A percentile compares a stretch with the other conserved stretches of the same genome.
phyloP scores from a whole-genome alignment of 768 basidiomycete species.

The Hortiboletus flavorubellus region DNA sequence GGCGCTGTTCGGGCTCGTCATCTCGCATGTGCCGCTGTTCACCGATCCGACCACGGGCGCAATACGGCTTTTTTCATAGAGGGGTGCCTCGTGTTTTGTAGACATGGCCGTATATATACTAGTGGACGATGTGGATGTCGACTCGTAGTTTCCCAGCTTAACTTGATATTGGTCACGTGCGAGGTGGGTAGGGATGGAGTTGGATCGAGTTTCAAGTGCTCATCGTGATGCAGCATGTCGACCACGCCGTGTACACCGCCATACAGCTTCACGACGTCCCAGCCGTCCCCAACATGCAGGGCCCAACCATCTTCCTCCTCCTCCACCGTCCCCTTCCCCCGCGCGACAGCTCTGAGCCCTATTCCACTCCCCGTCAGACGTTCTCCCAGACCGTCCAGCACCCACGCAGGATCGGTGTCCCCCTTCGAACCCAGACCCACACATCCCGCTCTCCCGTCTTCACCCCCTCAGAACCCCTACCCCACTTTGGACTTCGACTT shows the following conservation, averaged over 20 bases:
- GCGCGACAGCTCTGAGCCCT: slow-evolving; percentile 2
- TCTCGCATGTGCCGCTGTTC: slow-evolving; percentile 32
- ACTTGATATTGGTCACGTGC: slow-evolving; percentile 28
- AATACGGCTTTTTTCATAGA: slow-evolving; percentile 29
- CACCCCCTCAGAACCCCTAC: neutral
- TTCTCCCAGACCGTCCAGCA: neutral
- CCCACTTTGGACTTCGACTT: neutral
- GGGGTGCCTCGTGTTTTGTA: slow-evolving; percentile 17
- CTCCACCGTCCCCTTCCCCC: slow-evolving; percentile 22
- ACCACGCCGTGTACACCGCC: slow-evolving; percentile 29
- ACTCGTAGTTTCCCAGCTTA: neutral
- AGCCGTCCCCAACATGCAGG: neutral
- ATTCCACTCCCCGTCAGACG: too few species aligned
- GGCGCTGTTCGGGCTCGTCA: slow-evolving; percentile 30
- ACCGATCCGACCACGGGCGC: slow-evolving; percentile 33
- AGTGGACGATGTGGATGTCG: neutral
- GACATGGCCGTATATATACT: slow-evolving; percentile 16
- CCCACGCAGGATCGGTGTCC: slow-evolving; percentile 10
- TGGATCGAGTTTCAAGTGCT: neutral
- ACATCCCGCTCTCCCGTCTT: neutral
- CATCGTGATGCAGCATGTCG: slow-evolving; percentile 28
- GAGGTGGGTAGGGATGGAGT: slow-evolving; percentile 12
- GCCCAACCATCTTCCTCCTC: neutral
- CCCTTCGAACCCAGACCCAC: slow-evolving; percentile 22
- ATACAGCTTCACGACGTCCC: neutral